Percentiles rank a stretch among this genome's conserved stretches.
phyloP scores from a whole-genome alignment of 2,329 filamentous ascomycete genomes.

The Macroventuria anomochaeta region DNA sequence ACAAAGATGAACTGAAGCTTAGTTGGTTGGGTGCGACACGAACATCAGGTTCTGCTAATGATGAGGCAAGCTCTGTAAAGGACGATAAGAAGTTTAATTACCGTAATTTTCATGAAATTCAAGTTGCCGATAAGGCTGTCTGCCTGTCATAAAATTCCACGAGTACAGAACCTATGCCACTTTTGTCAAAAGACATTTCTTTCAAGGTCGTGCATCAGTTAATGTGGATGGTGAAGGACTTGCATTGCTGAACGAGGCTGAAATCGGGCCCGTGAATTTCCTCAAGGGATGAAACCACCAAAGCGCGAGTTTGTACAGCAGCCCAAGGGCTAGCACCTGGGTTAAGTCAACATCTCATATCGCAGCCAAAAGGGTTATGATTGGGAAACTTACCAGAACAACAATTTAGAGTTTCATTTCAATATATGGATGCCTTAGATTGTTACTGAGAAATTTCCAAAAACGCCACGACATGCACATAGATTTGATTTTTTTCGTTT shows the following conservation, averaged over 20 bases:
- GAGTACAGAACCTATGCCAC: neutral
- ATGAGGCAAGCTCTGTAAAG: too few relatives aligned
- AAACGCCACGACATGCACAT: too few relatives aligned
- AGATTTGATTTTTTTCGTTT: too few relatives aligned
- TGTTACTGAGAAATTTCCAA: too few relatives aligned
- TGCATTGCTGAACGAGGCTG: neutral
- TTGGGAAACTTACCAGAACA: too few relatives aligned
- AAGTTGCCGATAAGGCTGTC: neutral
- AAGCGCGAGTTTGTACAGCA: too few relatives aligned
- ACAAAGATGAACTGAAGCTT: slow-evolving; percentile 52
- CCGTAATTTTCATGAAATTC: slow-evolving; percentile 33
- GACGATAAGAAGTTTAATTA: too few relatives aligned
- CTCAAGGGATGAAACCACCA: neutral
- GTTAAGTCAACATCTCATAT: too few relatives aligned
- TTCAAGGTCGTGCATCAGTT: neutral
- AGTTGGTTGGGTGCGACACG: slow-evolving; percentile 57
- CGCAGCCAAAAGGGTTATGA: too few relatives aligned
- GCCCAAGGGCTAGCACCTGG: too few relatives aligned
- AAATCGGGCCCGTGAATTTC: neutral
- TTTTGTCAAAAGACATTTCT: neutral
- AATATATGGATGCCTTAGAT: too few relatives aligned
- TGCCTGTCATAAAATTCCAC: slow-evolving; percentile 1
- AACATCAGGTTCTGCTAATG: slow-evolving; percentile 45
- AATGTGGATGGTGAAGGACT: neutral
- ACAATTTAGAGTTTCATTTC: too few relatives aligned